Evolutionary conservation across 768 basidiomycete species (phyloP).

Genomic region (Asterophora parasitica): DNA sequence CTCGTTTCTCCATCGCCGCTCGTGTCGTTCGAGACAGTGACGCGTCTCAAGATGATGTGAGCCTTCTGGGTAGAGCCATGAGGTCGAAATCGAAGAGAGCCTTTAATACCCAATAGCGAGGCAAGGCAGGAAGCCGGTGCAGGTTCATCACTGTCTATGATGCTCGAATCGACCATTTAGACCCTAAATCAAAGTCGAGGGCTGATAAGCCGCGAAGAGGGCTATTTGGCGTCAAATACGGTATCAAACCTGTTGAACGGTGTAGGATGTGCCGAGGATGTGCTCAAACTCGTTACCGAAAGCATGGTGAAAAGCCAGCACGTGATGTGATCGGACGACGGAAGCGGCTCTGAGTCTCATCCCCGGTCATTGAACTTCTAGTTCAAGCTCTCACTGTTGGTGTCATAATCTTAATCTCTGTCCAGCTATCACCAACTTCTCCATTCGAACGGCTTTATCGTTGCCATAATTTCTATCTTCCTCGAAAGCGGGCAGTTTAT

Average conservation of each 20-base stretch:
- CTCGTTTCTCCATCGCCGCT: slow-evolving; percentile 35
- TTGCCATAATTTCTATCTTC: no score
- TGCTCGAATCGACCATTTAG: slow-evolving; percentile 35
- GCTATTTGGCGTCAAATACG: slow-evolving; percentile 5
- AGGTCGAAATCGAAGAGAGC: slow-evolving; percentile 56
- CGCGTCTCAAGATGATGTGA: slow-evolving; percentile 63
- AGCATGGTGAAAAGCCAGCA: slow-evolving; percentile 9
- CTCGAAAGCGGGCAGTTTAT: no score
- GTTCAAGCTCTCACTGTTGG: no score
- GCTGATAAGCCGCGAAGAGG: slow-evolving; percentile 7
- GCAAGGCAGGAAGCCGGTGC: slow-evolving; percentile 33
- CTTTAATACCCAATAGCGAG: slow-evolving; percentile 59
- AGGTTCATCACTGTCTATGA: slow-evolving; percentile 28
- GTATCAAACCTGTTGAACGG: slow-evolving; percentile 10
- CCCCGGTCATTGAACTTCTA: no score
- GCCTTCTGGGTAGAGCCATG: slow-evolving; percentile 66
- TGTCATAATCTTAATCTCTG: no score
- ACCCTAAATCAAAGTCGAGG: slow-evolving; percentile 7
- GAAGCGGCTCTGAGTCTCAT: no score
- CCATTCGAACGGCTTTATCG: no score
- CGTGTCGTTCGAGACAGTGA: slow-evolving; percentile 42
- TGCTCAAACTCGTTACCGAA: slow-evolving; percentile 2
- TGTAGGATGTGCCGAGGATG: neutral
- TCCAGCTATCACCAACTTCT: no score
- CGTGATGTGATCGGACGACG: slow-evolving; percentile 11